Evolutionary conservation across 352 stramenopile genomes (phyloP), one percentile per base, ranked within the genome.

Genomic region (Phytophthora pinifolia): DNA sequence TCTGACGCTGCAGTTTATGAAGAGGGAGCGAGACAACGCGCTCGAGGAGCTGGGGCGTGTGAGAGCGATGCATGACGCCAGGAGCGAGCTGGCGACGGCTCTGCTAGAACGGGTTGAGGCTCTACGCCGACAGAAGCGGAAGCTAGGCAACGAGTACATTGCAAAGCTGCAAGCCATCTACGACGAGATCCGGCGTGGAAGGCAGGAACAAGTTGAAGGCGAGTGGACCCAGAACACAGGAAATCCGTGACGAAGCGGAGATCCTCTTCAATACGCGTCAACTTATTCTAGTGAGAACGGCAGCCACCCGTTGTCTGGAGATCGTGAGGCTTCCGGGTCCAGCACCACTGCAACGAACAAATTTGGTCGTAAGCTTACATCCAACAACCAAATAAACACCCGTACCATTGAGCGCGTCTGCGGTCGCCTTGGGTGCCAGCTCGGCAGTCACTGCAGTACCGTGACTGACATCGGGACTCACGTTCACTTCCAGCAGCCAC

Each of bases 401-500:
- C 64, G 36, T 70, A 89, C 82, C 27, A 25, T 83, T 67, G 0
- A 93, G 54, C 0, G 72, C 50, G 12, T 87, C 74, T 20, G 32
- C 37, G 2, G 81, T 91, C 6, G 83, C 80, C 31, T 57, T 53
- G 6, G 83, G 70, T 18, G 79, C 83, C 8, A 93, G 38, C 5
- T 66, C 53, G 13, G 67, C 70, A 0, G 79, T 91, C 22, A 90
- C 62, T 5, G 22, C 18, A 0, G 80, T 90, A 51, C 82, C 92
- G 54, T 92, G 82, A 59, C 82, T 94, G 9, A 95, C 72, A 50
- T 96, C 87, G 0, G 87, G 87, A 59, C 82, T 94, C 6, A 96
- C 83, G 51, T 96, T 96, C 14, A 94, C 87, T 41, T 96, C 87
- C 2, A 96, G 64, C 6, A 96, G 68, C 83, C 82, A 94, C 17